phyloP scores from a whole-genome alignment of 352 stramenopile genomes.

The Pythium sukuiense region DNA sequence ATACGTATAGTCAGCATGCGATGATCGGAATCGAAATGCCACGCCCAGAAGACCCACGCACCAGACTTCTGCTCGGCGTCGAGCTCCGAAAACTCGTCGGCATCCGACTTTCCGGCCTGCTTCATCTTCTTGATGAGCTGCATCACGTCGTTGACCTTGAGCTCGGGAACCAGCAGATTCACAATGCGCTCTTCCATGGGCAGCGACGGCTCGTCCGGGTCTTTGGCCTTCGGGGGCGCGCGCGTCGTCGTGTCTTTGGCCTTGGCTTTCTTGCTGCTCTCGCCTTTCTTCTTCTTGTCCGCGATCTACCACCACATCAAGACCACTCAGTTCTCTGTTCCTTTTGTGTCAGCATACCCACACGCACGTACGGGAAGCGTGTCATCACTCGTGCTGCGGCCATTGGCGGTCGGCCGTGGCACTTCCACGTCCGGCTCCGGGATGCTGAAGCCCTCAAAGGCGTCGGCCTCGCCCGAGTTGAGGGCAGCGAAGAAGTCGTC shows the following conservation, averaged over 20 bases:
- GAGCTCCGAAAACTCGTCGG: constrained; percentile 85
- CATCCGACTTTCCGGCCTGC: constrained; percentile 85
- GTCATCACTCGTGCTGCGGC: constrained; percentile 6
- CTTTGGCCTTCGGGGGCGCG: constrained; percentile 38
- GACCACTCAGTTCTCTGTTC: too few relatives aligned
- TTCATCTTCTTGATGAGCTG: constrained; percentile 90
- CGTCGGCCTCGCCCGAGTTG: constrained; percentile 60
- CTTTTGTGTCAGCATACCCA: neutral
- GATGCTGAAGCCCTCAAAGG: constrained; percentile 57
- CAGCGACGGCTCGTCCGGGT: constrained; percentile 51
- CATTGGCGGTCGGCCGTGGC: neutral
- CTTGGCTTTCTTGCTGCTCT: constrained; percentile 25
- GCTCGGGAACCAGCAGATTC: constrained; percentile 81
- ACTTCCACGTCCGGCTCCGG: constrained; percentile 21
- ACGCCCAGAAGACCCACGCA: constrained; percentile 16
- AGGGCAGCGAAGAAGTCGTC: constrained; percentile 84
- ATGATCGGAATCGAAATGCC: neutral
- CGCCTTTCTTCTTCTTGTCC: constrained; percentile 47
- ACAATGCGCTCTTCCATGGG: constrained; percentile 88
- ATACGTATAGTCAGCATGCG: neutral
- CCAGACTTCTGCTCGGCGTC: constrained; percentile 86
- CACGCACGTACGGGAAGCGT: constrained; percentile 19
- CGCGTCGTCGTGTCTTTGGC: constrained; percentile 43
- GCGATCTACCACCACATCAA: constrained; percentile 1
- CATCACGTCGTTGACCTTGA: constrained; percentile 89